phyloP scores from a whole-genome alignment of 2,329 filamentous ascomycete genomes.

The Knufia fluminis region DNA sequence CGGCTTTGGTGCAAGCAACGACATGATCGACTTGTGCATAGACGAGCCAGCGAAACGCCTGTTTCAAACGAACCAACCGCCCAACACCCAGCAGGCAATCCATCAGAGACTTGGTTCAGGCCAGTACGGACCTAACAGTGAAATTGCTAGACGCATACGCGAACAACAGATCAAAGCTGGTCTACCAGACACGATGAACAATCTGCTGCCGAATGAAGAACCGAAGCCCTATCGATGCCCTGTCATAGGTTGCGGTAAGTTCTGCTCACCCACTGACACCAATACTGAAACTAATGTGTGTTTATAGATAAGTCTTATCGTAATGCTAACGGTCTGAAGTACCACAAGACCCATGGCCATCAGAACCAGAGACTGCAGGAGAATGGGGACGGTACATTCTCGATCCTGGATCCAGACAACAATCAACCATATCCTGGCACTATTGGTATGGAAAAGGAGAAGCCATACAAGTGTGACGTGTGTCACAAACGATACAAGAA shows the following conservation, averaged over 20 bases:
- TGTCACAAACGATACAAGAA: slow-evolving; percentile 99
- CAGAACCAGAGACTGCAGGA: slow-evolving; percentile 94
- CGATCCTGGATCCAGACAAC: slow-evolving; percentile 93
- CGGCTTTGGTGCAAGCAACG: slow-evolving; percentile 39
- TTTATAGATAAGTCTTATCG: slow-evolving; percentile 73
- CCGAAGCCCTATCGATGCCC: slow-evolving; percentile 97
- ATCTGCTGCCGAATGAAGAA: slow-evolving; percentile 61
- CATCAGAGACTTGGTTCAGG: slow-evolving; percentile 63
- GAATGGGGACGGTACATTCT: slow-evolving; percentile 94
- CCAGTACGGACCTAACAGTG: slow-evolving; percentile 67
- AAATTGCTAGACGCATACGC: slow-evolving; percentile 57
- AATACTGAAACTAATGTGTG: not conserved
- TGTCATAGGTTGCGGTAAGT: slow-evolving; percentile 72
- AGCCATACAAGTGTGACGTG: slow-evolving; percentile 93
- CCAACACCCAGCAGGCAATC: slow-evolving; percentile 44
- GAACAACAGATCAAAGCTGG: slow-evolving; percentile 56
- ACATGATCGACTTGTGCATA: slow-evolving; percentile 58
- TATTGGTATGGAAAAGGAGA: slow-evolving; percentile 99
- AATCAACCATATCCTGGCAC: slow-evolving; percentile 91
- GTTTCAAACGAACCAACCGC: slow-evolving; percentile 72
- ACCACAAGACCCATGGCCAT: slow-evolving; percentile 77
- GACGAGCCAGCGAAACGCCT: slow-evolving; percentile 91
- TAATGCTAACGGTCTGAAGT: slow-evolving; percentile 98
- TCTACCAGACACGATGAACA: slow-evolving; percentile 37
- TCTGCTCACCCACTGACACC: slow-evolving; percentile 31